A percentile compares a stretch with the other conserved stretches of the same genome.
Evolutionary conservation across 768 basidiomycete species (phyloP).

Genomic region (Amanita inopinata): DNA sequence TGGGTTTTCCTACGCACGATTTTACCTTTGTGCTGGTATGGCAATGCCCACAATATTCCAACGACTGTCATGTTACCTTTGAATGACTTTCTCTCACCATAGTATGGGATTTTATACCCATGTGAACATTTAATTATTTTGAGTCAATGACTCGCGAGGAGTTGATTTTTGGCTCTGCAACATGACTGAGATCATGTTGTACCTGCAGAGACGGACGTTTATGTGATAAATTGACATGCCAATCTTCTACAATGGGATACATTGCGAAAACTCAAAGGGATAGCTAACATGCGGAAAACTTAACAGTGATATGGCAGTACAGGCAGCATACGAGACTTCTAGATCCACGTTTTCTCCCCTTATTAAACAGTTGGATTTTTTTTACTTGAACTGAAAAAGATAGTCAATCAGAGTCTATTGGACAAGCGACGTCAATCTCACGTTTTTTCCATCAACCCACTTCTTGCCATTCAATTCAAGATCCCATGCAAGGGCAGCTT

Average conservation of each 20-base stretch:
- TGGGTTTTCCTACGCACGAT: no score
- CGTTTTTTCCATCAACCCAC: slow-evolving; percentile 88
- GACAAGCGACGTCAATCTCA: slow-evolving; percentile 30
- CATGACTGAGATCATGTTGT: no score
- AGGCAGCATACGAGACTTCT: background rate
- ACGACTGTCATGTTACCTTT: no score
- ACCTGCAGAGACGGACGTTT: no score
- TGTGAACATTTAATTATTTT: no score
- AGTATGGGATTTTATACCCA: no score
- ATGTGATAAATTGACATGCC: background rate
- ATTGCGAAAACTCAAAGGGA: background rate
- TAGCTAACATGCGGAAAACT: background rate
- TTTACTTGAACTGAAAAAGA: slow-evolving; percentile 25
- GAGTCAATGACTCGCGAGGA: no score
- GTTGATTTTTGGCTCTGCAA: no score
- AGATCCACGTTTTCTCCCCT: background rate
- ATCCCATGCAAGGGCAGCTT: slow-evolving; percentile 92
- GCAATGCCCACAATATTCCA: no score
- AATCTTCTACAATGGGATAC: background rate
- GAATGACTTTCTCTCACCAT: no score
- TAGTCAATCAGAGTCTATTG: slow-evolving; percentile 7
- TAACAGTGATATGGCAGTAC: slow-evolving; percentile 1
- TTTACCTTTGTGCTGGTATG: no score
- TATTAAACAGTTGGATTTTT: background rate
- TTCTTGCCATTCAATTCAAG: slow-evolving; percentile 79